Base-by-base conservation (phyloP, 768 basidiomycete genomes). In the Tricholoma terreum region DNA sequence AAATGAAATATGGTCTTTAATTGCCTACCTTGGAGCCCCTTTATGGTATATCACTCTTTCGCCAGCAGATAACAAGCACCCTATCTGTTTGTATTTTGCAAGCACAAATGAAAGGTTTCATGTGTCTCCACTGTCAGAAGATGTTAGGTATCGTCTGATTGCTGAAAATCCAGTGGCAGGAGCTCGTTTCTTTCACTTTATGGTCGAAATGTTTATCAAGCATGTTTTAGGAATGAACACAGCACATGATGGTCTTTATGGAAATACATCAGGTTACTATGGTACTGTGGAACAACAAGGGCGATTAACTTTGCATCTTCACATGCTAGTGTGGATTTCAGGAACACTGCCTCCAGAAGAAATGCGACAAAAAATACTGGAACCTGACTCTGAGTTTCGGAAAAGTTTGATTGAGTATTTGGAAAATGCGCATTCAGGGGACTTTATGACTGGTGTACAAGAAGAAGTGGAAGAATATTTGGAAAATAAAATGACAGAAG, bases 271-370 rank as follows among this genome's bases (percentile, higher is more conserved):
- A 1, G 67, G 58, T 2, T 72, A 72, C 24, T 75, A 73, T 60
- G 71, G 70, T 12, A 67, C 64, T 0, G 69, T 74, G 50, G 75
- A 77, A 55, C 69, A 73, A 54, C 75, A 77, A 61, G 71, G 69
- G 5, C 54, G 66, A 1, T 50, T 69, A 0, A 71, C 67, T 0
- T 53, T 73, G 5, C 71, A 72, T 55, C 36, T 70, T 0, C 73
- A 73, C 51, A 15, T 72, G 49, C 52, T 74, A 0, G 6, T 73
- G 1, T 79, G 75, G 75, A 65, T 77, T 3, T 19, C 33, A 22
- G 64, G 66, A 21, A 55, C 56, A 1, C 45, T 68, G 0, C 60
- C 70, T 8, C 76, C 73, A 6, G 68, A 76, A 52, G 66, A 75
- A 48, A 74, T 59, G n/a, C n/a, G n/a, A n/a, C n/a, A n/a, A n/a